phyloP scores from a whole-genome alignment of 495 filamentous ascomycete genomes.

The Sabuloglossum arenarium region DNA sequence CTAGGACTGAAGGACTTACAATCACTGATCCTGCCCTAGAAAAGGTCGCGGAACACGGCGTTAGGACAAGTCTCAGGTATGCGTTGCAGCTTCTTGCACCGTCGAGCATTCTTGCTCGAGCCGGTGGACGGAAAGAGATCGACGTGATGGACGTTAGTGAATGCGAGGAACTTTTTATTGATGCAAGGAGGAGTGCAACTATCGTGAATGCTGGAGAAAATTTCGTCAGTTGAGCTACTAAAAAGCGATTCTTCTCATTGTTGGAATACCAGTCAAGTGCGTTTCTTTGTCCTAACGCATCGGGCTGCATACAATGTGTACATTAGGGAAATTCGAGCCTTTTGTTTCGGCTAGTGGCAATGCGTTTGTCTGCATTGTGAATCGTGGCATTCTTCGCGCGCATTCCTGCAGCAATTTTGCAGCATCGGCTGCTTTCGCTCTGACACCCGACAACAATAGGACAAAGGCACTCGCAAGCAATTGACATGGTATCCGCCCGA shows the following conservation, averaged over 20 bases:
- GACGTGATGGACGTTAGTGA: conserved; percentile 70
- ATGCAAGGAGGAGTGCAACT: conserved; percentile 62
- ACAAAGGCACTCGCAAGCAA: background rate
- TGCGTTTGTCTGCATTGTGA: background rate
- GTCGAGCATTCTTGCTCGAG: conserved; percentile 45
- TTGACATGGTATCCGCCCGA: background rate
- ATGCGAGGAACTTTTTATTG: conserved; percentile 75
- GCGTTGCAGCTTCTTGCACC: conserved; percentile 84
- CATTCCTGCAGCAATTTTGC: background rate
- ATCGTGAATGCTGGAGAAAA: conserved; percentile 26
- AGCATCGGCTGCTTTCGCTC: background rate
- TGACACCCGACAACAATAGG: background rate
- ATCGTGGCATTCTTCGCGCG: background rate
- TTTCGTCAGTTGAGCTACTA: background rate
- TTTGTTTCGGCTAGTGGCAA: background rate
- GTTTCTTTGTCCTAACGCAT: background rate
- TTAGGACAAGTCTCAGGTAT: conserved; percentile 74
- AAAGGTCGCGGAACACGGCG: conserved; percentile 66
- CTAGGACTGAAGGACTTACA: conserved; percentile 56
- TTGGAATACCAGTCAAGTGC: background rate
- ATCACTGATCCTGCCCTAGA: conserved; percentile 69
- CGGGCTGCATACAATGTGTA: background rate
- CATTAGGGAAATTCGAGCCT: background rate
- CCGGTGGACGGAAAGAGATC: conserved; percentile 54
- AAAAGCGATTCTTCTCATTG: background rate